These are phyloP conservation scores for Ascochyta pisi DNA, from an alignment of 2,329 filamentous ascomycete genomes.

Conservation along the genomic window DNA sequence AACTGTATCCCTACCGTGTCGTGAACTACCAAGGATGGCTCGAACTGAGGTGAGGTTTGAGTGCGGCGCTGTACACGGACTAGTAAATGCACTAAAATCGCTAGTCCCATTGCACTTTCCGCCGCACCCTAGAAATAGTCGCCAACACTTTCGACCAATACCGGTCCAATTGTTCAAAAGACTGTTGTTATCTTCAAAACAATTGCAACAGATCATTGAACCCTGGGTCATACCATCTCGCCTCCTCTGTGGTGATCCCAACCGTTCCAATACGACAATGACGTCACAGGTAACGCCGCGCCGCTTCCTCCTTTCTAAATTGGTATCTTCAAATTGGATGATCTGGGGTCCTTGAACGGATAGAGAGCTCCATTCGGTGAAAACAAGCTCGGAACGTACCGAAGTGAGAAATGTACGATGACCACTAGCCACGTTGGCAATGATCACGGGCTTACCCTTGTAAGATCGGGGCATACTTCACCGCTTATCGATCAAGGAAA, in stretches of 20 bases:
- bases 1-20: too few relatives aligned
- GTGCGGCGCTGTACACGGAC: neutral
- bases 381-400: neutral
- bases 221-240: neutral
- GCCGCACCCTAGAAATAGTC: neutral
- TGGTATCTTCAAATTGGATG: neutral
- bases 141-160: too few relatives aligned
- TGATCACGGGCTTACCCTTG: constrained; percentile 11
- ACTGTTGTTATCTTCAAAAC: neutral
- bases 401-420: constrained; percentile 1
- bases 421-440: constrained; percentile 18
- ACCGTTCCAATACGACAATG: neutral
- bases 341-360: constrained; percentile 11
- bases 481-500: constrained; percentile 16
- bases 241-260: neutral
- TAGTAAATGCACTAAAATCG: neutral
- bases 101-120: neutral
- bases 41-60: neutral
- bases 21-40: too few relatives aligned
- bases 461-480: constrained; percentile 2
- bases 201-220: neutral
- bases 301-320: constrained; percentile 1
- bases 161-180: too few relatives aligned
- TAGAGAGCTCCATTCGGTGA: neutral
- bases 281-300: constrained; percentile 2